A percentile compares a stretch with the other conserved stretches of the same genome.
Evolutionary conservation across 768 basidiomycete species (phyloP).

Genomic region (Auricularia sp.): DNA sequence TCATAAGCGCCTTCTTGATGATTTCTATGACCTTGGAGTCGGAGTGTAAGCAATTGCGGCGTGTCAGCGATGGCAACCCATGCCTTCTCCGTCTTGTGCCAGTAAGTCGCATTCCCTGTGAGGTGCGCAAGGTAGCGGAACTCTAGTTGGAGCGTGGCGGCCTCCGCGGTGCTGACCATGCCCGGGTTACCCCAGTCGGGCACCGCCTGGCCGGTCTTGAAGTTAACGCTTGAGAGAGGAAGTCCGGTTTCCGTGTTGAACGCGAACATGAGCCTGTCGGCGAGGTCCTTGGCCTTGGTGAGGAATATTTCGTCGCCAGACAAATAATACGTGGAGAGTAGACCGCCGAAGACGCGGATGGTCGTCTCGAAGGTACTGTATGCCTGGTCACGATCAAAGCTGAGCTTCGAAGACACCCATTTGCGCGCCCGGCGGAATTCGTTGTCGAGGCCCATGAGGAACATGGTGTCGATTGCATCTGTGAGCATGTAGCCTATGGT

Average conservation of each 20-base stretch:
- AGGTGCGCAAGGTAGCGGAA: constrained; percentile 77
- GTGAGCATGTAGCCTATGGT: constrained; percentile 85
- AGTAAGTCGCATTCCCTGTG: constrained; percentile 69
- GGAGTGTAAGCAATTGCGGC: not conserved
- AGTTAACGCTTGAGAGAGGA: constrained; percentile 71
- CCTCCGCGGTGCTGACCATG: constrained; percentile 73
- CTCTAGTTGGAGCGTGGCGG: constrained; percentile 83
- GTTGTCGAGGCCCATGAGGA: constrained; percentile 70
- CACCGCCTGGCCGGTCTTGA: constrained; percentile 49
- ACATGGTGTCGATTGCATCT: constrained; percentile 80
- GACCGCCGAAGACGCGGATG: constrained; percentile 83
- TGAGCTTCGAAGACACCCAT: constrained; percentile 63
- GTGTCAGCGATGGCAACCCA: not conserved
- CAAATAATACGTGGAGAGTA: constrained; percentile 78
- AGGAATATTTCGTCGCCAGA: constrained; percentile 65
- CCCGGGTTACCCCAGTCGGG: constrained; percentile 48
- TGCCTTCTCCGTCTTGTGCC: constrained; percentile 71
- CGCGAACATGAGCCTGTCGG: constrained; percentile 69
- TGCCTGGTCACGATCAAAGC: constrained; percentile 65
- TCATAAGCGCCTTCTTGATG: constrained; percentile 49
- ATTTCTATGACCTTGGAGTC: constrained; percentile 50
- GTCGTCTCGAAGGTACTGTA: constrained; percentile 96
- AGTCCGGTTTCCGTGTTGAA: constrained; percentile 79
- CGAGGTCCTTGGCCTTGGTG: constrained; percentile 70
- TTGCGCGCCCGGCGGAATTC: constrained; percentile 68